A percentile compares a stretch with the other conserved stretches of the same genome.
phyloP scores from a whole-genome alignment of 2,329 filamentous ascomycete genomes.

The Didymella segeticola region DNA sequence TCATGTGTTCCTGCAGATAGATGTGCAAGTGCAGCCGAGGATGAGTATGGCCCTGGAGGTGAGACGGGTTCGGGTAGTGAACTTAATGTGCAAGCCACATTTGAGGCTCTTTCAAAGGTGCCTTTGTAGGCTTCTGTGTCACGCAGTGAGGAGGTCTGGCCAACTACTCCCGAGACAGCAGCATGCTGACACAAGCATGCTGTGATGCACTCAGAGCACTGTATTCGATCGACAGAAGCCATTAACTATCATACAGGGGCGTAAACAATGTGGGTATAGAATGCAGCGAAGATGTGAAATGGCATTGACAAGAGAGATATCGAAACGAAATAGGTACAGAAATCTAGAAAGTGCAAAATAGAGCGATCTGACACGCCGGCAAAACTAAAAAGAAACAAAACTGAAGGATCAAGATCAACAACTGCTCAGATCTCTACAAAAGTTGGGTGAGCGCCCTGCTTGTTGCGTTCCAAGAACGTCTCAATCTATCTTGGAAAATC shows the following conservation, averaged over 20 bases:
- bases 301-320: constrained; percentile 25
- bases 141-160: not conserved
- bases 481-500: not conserved
- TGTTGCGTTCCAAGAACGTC: not conserved
- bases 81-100: not conserved
- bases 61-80: constrained; percentile 8
- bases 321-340: constrained; percentile 24
- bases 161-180: not conserved
- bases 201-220: not conserved
- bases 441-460: not conserved
- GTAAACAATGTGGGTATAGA: constrained; percentile 6
- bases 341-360: constrained; percentile 16
- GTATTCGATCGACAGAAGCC: not conserved
- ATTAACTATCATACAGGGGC: not conserved
- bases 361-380: not conserved
- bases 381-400: not conserved
- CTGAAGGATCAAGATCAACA: not conserved
- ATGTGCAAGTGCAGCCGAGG: constrained; percentile 5
- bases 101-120: constrained; percentile 3
- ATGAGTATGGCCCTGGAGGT: not conserved
- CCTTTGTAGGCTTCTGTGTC: not conserved
- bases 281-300: constrained; percentile 1
- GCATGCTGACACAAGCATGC: not conserved
- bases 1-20: not conserved
- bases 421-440: not conserved